phyloP scores from a whole-genome alignment of 257 asterid genomes.

The Orobanche coerulescens region DNA sequence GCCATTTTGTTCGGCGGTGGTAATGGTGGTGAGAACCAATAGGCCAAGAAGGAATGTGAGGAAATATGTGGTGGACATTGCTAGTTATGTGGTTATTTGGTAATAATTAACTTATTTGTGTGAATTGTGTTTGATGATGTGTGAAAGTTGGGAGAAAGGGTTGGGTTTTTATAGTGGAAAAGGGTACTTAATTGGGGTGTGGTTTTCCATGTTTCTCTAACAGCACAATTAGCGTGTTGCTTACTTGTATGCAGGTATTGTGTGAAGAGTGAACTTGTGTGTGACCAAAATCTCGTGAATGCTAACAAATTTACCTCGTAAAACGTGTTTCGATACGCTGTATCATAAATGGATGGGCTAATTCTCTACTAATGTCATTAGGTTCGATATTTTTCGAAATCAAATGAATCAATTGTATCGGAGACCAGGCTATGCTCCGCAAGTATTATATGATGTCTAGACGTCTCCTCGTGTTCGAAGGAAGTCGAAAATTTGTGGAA shows the following conservation, averaged over 20 bases:
- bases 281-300: neutral
- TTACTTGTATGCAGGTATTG: neutral
- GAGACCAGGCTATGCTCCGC: no score
- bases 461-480: no score
- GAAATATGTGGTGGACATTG: constrained; percentile 3
- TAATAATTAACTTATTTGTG: no score
- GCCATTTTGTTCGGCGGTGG: neutral
- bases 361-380: no score
- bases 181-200: neutral
- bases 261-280: neutral
- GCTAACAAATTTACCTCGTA: constrained; percentile 1
- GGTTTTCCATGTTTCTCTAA: neutral
- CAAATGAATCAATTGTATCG: no score
- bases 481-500: no score
- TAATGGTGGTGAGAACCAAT: neutral
- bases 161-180: constrained; percentile 4
- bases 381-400: no score
- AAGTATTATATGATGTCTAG: no score
- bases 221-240: neutral
- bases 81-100: neutral
- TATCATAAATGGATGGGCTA: neutral
- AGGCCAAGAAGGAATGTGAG: constrained; percentile 16
- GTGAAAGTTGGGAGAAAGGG: neutral
- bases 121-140: neutral
- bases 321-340: neutral